Evolutionary conservation across 2,329 filamentous ascomycete species (phyloP).

Genomic region (Fusarium nematophilum): DNA sequence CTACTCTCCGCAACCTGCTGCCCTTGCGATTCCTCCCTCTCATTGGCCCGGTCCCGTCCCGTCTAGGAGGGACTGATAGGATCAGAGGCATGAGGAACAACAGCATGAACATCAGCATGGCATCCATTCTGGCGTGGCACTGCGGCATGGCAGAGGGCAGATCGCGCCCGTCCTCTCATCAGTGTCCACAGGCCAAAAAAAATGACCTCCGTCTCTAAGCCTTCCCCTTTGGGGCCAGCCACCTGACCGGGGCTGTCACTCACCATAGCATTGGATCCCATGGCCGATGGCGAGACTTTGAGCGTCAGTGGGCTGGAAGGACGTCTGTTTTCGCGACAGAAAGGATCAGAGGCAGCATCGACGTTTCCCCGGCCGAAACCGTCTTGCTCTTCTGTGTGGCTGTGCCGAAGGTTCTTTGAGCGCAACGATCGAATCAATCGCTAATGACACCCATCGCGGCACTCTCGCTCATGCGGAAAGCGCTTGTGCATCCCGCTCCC

Average conservation of each 20-base stretch:
- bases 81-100: slow-evolving; percentile 13
- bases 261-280: slow-evolving; percentile 28
- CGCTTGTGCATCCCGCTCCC: slow-evolving; percentile 8
- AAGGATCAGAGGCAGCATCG: slow-evolving; percentile 3
- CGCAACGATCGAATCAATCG: not conserved
- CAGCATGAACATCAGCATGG: slow-evolving; percentile 13
- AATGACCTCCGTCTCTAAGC: slow-evolving; percentile 33
- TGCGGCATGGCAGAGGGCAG: slow-evolving; percentile 35
- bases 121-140: slow-evolving; percentile 24
- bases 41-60: slow-evolving; percentile 24
- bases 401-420: slow-evolving; percentile 27
- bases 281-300: slow-evolving; percentile 34
- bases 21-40: not conserved
- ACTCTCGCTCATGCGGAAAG: slow-evolving; percentile 7
- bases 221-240: slow-evolving; percentile 41
- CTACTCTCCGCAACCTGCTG: slow-evolving; percentile 22
- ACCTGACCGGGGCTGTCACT: slow-evolving; percentile 37
- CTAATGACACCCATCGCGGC: slow-evolving; percentile 1
- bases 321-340: slow-evolving; percentile 7
- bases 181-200: slow-evolving; percentile 36
- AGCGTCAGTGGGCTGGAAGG: slow-evolving; percentile 2
- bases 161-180: slow-evolving; percentile 37
- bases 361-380: slow-evolving; percentile 23
- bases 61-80: slow-evolving; percentile 8
- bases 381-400: slow-evolving; percentile 28